These are phyloP conservation scores for Suillus hirtellus DNA, from an alignment of 768 basidiomycete species.

Conservation along the genomic window DNA sequence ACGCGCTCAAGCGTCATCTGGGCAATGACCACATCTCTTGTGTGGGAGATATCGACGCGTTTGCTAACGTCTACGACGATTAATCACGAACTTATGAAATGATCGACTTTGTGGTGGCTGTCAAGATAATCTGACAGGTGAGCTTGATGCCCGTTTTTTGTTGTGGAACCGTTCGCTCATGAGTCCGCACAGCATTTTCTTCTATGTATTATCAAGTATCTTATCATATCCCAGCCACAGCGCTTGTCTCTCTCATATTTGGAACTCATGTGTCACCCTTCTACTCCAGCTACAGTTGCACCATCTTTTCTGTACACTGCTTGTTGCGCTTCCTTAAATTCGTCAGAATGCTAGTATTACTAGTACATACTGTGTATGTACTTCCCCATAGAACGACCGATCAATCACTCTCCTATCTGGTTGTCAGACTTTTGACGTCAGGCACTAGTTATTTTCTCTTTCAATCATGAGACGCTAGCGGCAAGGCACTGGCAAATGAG, in stretches of 20 bases:
- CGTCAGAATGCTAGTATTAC: background rate
- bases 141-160: background rate
- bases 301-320: background rate
- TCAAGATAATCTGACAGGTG: constrained; percentile 2
- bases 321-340: background rate
- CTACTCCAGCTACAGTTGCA: background rate
- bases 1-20: constrained; percentile 42
- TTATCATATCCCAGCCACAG: background rate
- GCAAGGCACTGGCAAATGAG: background rate
- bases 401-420: background rate
- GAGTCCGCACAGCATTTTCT: background rate
- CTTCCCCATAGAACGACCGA: background rate
- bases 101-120: background rate
- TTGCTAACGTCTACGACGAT: constrained; percentile 30
- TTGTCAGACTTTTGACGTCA: background rate
- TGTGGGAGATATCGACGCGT: constrained; percentile 32
- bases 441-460: background rate
- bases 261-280: background rate
- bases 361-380: background rate
- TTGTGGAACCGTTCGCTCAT: background rate
- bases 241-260: background rate
- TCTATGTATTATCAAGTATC: constrained; percentile 3
- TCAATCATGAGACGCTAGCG: background rate
- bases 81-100: constrained; percentile 1
- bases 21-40: constrained; percentile 37